Conservation (phyloP, 345 rosid species). For the Heritiera littoralis region DNA sequence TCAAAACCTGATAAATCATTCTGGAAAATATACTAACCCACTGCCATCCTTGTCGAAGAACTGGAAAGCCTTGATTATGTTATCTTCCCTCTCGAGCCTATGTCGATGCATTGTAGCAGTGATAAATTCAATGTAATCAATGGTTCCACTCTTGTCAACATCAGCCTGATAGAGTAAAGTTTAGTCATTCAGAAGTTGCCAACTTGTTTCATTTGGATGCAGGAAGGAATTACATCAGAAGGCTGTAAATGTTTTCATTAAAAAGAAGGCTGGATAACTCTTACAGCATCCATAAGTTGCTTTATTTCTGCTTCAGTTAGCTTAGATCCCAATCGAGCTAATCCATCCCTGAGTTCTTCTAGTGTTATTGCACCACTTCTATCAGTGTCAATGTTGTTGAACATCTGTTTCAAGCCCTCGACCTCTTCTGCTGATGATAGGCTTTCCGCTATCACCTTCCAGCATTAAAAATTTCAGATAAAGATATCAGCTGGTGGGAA, state of each 20-base stretch:
- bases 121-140: conserved; percentile 86
- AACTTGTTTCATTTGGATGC: not conserved
- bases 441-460: conserved; percentile 81
- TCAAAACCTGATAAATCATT: no score
- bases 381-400: conserved; percentile 89
- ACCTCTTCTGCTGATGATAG: conserved; percentile 81
- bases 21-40: conserved; percentile 50
- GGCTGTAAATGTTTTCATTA: not conserved
- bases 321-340: conserved; percentile 78
- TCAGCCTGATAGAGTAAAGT: conserved; percentile 62
- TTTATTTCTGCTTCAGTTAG: conserved; percentile 70
- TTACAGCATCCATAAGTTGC: conserved; percentile 96
- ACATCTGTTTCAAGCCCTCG: conserved; percentile 77
- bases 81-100: conserved; percentile 76
- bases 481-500: not conserved
- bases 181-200: not conserved
- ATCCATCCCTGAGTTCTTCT: conserved; percentile 72
- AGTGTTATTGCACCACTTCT: conserved; percentile 78
- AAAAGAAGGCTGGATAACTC: conserved; percentile 22
- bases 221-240: not conserved
- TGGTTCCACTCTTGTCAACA: conserved; percentile 78
- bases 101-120: conserved; percentile 89
- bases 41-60: conserved; percentile 77
- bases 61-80: conserved; percentile 66
- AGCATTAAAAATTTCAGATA: conserved; percentile 14